Base-by-base conservation (phyloP, 2,329 filamentous ascomycete genomes). In the Venturia carpophila region DNA sequence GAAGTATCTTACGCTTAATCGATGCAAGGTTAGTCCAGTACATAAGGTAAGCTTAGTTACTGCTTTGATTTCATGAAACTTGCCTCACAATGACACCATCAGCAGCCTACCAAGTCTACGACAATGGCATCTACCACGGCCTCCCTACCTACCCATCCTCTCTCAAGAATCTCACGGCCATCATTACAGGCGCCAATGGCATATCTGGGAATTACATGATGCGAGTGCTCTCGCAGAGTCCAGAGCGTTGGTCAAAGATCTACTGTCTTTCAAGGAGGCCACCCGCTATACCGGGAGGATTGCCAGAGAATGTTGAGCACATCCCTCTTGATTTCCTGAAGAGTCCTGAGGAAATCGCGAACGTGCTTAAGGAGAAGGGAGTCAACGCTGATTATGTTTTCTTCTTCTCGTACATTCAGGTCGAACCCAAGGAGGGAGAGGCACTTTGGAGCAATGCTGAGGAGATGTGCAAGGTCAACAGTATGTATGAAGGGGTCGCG, bases 371-470 rank as follows among this genome's bases (percentile, higher is more conserved):
- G 65, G 68, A 73, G 30, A 72, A 73, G 19, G 68, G 70, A 0
- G 73, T 78, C 2, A 71, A 70, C 42, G 67, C 71, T 9, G 78
- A 79, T 67, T 77, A 83, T 68, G 73, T 82, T 24, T 83, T 83
- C 71, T 84, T 82, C 73, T 83, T 79, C 66, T 80, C 80, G 1
- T 84, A 84, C 72, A 74, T 82, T n/a, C 82, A 84, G 67, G 77
- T 77, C 0, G 71, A 75, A 39, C 80, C 80, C 0, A 79, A 79
- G 65, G 72, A 75, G 19, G 78, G 78, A 1, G 72, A 73, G 17
- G 73, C 75, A 1, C 69, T 81, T 11, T 83, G 81, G 80, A 78
- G 76, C 27, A 77, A 82, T 68, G 79, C 78, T 6, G 78, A 83
- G 21, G 79, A 82, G 68, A 73, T 83, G 70, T 76, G 77, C 30